phyloP scores from a whole-genome alignment of 306 rosid genomes.

The Malus fusca region DNA sequence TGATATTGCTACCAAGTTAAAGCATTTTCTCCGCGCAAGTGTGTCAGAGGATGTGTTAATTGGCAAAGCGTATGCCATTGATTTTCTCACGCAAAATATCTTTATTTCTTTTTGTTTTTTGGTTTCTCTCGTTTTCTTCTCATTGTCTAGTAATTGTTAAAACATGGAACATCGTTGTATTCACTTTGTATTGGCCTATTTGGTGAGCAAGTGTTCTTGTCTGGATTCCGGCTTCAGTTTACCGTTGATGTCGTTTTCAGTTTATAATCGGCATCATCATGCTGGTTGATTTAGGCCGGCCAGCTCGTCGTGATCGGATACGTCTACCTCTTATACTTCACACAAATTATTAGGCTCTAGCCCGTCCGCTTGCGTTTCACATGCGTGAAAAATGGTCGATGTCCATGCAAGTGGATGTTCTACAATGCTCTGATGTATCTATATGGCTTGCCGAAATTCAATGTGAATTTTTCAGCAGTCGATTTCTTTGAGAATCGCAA shows the following conservation, averaged over 20 bases:
- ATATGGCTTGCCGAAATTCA: no score
- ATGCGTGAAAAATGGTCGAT: no score
- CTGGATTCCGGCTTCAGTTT: background rate
- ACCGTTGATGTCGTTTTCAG: no score
- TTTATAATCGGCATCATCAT: no score
- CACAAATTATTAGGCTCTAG: background rate
- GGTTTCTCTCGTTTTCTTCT: background rate
- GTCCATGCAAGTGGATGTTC: no score
- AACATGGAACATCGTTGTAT: slow-evolving; percentile 43
- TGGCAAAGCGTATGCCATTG: slow-evolving; percentile 35
- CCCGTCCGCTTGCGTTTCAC: background rate
- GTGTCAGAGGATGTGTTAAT: slow-evolving; percentile 26
- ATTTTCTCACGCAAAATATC: slow-evolving; percentile 34
- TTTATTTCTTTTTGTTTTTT: slow-evolving; percentile 26
- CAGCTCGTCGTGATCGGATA: no score
- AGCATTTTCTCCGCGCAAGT: slow-evolving; percentile 18
- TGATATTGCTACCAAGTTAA: background rate
- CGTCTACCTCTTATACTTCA: no score
- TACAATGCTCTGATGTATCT: no score
- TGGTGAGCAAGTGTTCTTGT: slow-evolving; percentile 24
- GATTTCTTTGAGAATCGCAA: no score
- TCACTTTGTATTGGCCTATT: slow-evolving; percentile 41
- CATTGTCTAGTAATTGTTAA: slow-evolving; percentile 26
- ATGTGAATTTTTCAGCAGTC: no score
- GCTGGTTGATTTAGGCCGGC: no score